Base-by-base conservation (phyloP, 805 yeast genomes). In the Kuraishia hungarica region DNA sequence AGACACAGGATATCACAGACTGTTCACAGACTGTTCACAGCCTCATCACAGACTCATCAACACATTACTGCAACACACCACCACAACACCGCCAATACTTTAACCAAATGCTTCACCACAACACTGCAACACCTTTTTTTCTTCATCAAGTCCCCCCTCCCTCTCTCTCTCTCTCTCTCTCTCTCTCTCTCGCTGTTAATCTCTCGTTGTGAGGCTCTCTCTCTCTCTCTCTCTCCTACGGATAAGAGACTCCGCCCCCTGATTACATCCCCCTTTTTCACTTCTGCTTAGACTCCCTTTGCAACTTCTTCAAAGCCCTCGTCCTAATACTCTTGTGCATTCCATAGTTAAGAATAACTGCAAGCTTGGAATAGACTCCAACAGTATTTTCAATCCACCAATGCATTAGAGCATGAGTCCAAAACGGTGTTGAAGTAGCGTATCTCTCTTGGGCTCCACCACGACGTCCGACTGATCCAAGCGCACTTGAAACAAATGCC, bases 321-420 rank as follows among this genome's bases (percentile, higher is more conserved):
- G 65, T 68, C 62, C 98, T 83, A 65, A 93, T 90, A 59, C 81
- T 77, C 67, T 78, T 75, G 74, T 94, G 98, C 89, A 90, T 87
- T 54, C 72, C 70, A 62, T 76, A 78, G 72, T 92, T 93, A 65
- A 89, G 67, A 39, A 68, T 64, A 63, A 88, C 87, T 50, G 88
- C 96, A 21, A 86, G 39, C 60, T 76, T 77, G 55, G 93, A 83
- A 72, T 78, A 90, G 48, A 88, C 90, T 26, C 99, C 98, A 52
- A 91, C 84, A 11, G 90, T 80, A 64, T 81, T 80, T 52, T 83
- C 92, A 59, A 92, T 82, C 54, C 75, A 75, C 79, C 88, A 92
- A 68, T 92, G 96, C 85, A 92, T 83, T 53, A 93, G 67, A 2
- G 97, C 98, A 72, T 94, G 99, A 1, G 90, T 71, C 89, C 96